Base-by-base conservation (phyloP, 1,284 basidiomycete species). In the Bjerkandera adusta region DNA sequence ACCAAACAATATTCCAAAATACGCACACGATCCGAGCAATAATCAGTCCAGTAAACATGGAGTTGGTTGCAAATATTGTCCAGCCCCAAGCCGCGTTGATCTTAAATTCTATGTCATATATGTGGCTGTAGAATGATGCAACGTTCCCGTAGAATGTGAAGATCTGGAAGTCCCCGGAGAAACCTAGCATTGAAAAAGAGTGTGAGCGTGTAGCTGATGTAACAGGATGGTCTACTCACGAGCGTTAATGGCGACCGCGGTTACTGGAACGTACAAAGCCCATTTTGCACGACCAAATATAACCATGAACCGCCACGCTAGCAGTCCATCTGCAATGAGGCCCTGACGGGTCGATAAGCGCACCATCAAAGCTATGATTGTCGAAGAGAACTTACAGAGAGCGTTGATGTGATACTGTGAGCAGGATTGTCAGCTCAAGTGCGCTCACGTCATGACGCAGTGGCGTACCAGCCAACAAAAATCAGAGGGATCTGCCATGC, bases 271-370 rank as follows among this genome's bases (percentile, higher is more conserved):
- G 33, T 57, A 59, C 11, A 58, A 33, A 0, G 58, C 51, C 57
- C 58, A 58, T 11, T 38, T 49, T 20, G 40, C 13, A 26, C 34
- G 51, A 1, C 36, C 43, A 29, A 52, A 59, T n/a, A 59, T 34
- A 27, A 58, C 38, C 35, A 55, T 54, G 43, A 59, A 59, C 3
- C 56, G 52, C 57, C 58, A 59, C 10, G 48, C 58, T 8, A 59
- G 36, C 18, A 55, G 53, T 25, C 57, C 55, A 43, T 59, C 58
- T 6, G 58, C 56, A 13, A 54, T 43, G 5, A 57, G 33, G 4
- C 52, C 57, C 55, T 59, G 20, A 18, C 21, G 24, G 7, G n/a
- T 41, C 2, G 24, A 10, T 20, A 34, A 35, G 18, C n/a, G n/a
- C 12, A 11, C 20, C 5, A 13, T 18, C 11, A 12, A 21, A 10